phyloP scores from a whole-genome alignment of 176 grass and related monocot species.

The Saccharum spontaneum region DNA sequence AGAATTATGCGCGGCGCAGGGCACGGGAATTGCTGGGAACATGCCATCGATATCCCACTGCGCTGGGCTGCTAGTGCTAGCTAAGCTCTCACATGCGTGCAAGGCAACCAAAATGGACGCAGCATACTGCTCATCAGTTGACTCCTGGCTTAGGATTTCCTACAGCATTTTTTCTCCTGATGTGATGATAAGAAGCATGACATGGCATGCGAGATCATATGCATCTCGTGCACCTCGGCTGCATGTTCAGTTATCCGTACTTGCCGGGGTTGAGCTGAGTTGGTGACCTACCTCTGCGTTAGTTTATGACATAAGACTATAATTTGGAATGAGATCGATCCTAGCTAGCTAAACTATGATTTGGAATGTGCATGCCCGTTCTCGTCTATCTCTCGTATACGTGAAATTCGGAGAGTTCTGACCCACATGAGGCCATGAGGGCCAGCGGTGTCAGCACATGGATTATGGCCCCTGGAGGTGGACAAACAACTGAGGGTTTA shows the following conservation, averaged over 20 bases:
- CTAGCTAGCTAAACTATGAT: background rate
- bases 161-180: background rate
- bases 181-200: background rate
- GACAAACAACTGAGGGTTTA: background rate
- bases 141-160: background rate
- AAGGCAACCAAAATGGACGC: background rate
- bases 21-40: conserved; percentile 34
- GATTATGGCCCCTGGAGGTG: conserved; percentile 18
- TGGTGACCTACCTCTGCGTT: conserved; percentile 14
- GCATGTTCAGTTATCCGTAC: conserved; percentile 40
- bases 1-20: conserved; percentile 9
- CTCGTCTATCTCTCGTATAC: background rate
- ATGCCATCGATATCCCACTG: conserved; percentile 28
- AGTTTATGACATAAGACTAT: background rate
- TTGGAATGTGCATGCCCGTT: conserved; percentile 26
- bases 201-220: background rate
- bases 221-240: background rate
- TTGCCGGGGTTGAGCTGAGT: conserved; percentile 16
- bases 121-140: background rate
- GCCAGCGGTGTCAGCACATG: conserved; percentile 52
- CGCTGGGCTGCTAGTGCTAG: background rate
- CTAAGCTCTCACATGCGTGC: conserved; percentile 17
- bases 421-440: conserved; percentile 32
- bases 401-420: conserved; percentile 1
- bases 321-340: conserved; percentile 14